Evolutionary conservation across 345 rosid species (phyloP).

Genomic region (Arabidopsis suecica): DNA sequence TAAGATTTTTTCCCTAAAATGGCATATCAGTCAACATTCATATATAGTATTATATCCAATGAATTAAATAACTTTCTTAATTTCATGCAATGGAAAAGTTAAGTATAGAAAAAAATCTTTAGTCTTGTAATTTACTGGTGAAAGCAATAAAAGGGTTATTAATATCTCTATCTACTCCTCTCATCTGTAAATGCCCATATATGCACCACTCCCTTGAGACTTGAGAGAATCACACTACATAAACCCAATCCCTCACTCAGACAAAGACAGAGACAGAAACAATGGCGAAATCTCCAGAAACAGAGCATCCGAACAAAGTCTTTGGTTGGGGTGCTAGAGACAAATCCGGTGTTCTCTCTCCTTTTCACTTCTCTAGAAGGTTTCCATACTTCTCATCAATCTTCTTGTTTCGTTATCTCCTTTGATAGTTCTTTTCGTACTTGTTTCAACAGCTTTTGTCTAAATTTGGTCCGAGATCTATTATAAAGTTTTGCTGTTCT

Average conservation of each 20-base stretch:
- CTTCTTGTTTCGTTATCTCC: background rate
- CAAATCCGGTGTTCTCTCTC: slow-evolving; percentile 69
- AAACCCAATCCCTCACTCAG: slow-evolving; percentile 27
- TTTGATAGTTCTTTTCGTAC: background rate
- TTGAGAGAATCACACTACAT: background rate
- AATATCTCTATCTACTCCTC: slow-evolving; percentile 29
- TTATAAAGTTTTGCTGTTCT: background rate
- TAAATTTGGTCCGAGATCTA: background rate
- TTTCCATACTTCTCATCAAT: slow-evolving; percentile 23
- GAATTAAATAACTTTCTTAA: background rate
- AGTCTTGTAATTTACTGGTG: background rate
- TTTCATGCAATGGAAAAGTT: background rate
- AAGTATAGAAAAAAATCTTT: background rate
- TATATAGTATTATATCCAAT: background rate
- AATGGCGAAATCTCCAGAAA: slow-evolving; percentile 69
- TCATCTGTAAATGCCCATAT: slow-evolving; percentile 18
- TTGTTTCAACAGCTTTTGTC: background rate
- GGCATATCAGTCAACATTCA: background rate
- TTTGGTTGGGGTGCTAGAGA: slow-evolving; percentile 90
- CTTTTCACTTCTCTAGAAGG: slow-evolving; percentile 89
- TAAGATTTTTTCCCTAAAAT: background rate
- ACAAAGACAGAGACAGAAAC: slow-evolving; percentile 30
- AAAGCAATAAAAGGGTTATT: slow-evolving; percentile 26
- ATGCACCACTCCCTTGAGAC: slow-evolving; percentile 20
- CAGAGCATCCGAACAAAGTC: slow-evolving; percentile 69